Evolutionary conservation across 2,329 filamentous ascomycete genomes (phyloP).

Genomic region (Aspergillus costaricaensis): DNA sequence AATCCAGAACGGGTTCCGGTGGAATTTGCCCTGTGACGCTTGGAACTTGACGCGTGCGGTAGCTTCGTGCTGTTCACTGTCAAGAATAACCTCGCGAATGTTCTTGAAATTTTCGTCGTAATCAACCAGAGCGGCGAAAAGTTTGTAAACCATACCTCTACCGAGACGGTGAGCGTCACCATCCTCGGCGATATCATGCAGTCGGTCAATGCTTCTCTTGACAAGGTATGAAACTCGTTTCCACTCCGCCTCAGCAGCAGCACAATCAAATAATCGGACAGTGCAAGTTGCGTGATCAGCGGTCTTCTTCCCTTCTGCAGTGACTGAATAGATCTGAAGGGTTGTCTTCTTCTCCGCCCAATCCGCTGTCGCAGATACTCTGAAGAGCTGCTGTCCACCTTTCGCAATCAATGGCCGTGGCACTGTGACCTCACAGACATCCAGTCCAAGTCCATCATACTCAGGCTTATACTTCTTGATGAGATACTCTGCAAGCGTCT

Average conservation of each 20-base stretch:
- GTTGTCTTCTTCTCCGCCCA: slow-evolving; percentile 36
- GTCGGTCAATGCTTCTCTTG: slow-evolving; percentile 60
- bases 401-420: slow-evolving; percentile 59
- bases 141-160: slow-evolving; percentile 76
- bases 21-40: slow-evolving; percentile 58
- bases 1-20: slow-evolving; percentile 62
- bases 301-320: slow-evolving; percentile 39
- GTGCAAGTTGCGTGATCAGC: slow-evolving; percentile 40
- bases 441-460: slow-evolving; percentile 32
- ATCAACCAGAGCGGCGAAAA: slow-evolving; percentile 61
- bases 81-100: slow-evolving; percentile 61
- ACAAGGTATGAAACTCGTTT: slow-evolving; percentile 56
- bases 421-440: slow-evolving; percentile 39
- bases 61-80: slow-evolving; percentile 58
- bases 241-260: slow-evolving; percentile 28
- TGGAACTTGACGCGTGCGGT: slow-evolving; percentile 58
- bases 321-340: slow-evolving; percentile 41
- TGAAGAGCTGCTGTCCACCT: slow-evolving; percentile 41
- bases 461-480: slow-evolving; percentile 38
- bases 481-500: slow-evolving; percentile 38
- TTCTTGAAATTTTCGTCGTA: slow-evolving; percentile 60
- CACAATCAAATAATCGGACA: slow-evolving; percentile 37
- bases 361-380: slow-evolving; percentile 38
- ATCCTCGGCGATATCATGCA: slow-evolving; percentile 62
- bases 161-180: slow-evolving; percentile 72